phyloP scores from a whole-genome alignment of 805 yeast genomes.

The Saturnispora diversa region DNA sequence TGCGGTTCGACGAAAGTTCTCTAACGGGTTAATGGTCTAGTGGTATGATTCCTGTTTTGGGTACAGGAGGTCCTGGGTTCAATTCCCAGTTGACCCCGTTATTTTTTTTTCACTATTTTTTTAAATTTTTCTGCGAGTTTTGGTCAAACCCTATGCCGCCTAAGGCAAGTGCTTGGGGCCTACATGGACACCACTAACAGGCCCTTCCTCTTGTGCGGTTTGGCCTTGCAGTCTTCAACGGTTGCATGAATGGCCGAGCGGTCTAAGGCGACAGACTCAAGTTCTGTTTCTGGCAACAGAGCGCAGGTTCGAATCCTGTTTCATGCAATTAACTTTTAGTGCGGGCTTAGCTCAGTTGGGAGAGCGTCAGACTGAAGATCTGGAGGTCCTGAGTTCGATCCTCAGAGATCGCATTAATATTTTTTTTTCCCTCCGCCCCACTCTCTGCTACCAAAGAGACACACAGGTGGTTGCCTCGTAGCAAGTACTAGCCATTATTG shows the following conservation, averaged over 20 bases:
- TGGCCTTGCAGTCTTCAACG: not conserved
- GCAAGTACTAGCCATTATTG: too few species aligned
- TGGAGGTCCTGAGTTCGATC: constrained; percentile 22
- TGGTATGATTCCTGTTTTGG: constrained; percentile 53
- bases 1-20: not conserved
- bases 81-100: constrained; percentile 38
- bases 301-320: constrained; percentile 18
- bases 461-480: too few species aligned
- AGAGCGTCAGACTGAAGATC: constrained; percentile 22
- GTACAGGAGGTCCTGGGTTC: constrained; percentile 51
- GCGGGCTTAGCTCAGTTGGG: constrained; percentile 20
- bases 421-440: not conserved
- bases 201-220: not conserved
- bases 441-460: not conserved
- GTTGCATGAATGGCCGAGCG: constrained; percentile 17
- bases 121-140: too few species aligned
- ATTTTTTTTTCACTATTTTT: constrained; percentile 9
- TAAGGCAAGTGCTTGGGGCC: too few species aligned
- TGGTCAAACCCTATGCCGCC: too few species aligned
- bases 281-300: constrained; percentile 17
- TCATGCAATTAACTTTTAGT: constrained; percentile 10
- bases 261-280: constrained; percentile 19
- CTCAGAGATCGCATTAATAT: constrained; percentile 16
- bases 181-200: too few species aligned
- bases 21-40: constrained; percentile 37